Conservation (phyloP, 306 rosid species). For the Castanea crenata region DNA sequence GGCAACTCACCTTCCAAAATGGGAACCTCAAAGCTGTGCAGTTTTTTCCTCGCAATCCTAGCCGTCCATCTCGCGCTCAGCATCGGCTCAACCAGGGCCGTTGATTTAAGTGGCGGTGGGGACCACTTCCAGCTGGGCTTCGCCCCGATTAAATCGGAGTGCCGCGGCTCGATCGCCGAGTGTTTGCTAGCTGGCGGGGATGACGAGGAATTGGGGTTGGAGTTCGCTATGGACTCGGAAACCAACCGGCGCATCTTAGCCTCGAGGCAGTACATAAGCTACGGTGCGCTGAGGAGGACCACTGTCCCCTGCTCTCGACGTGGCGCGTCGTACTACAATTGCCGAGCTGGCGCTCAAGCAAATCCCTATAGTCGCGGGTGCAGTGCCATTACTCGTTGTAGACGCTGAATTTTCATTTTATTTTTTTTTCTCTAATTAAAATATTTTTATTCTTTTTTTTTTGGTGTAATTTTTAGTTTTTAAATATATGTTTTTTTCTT, state of each 20-base stretch:
- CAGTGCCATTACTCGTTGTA: conserved; percentile 78
- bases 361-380: conserved; percentile 92
- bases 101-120: conserved; percentile 33
- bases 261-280: conserved; percentile 63
- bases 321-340: conserved; percentile 95
- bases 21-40: conserved; percentile 34
- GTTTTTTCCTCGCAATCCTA: conserved; percentile 42
- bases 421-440: background rate
- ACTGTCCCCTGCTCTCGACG: conserved; percentile 86
- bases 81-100: conserved; percentile 42
- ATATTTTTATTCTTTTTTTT: background rate
- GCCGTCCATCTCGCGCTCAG: conserved; percentile 37
- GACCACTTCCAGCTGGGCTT: conserved; percentile 35
- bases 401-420: conserved; percentile 37
- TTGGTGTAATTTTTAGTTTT: background rate
- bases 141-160: conserved; percentile 37
- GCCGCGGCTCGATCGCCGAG: conserved; percentile 66
- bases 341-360: conserved; percentile 88
- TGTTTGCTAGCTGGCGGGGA: conserved; percentile 56
- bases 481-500: conserved; percentile 2
- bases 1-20: conserved; percentile 14
- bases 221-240: conserved; percentile 85
- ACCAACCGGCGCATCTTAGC: conserved; percentile 84
- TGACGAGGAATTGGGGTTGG: conserved; percentile 29
- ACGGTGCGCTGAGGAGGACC: conserved; percentile 94